Conservation (phyloP, 23 red algal genomes). For the Gracilaria vermiculophylla region DNA sequence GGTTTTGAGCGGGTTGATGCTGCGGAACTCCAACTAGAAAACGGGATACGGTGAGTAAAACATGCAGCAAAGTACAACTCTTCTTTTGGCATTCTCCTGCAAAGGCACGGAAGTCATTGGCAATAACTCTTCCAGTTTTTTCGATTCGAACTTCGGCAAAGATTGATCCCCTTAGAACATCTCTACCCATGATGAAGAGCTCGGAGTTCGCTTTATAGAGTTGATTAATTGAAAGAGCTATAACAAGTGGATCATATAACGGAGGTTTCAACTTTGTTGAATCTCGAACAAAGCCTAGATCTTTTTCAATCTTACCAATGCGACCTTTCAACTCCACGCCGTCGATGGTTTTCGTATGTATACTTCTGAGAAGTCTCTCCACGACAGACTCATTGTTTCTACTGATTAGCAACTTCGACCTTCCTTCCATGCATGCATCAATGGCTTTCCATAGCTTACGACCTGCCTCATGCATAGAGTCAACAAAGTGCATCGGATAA, state of each 20-base stretch:
- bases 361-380: slow-evolving; percentile 2
- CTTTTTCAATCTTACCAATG: neutral
- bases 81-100: slow-evolving; percentile 25
- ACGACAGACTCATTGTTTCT: slow-evolving; percentile 25
- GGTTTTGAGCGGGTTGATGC: slow-evolving; percentile 27
- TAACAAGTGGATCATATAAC: slow-evolving; percentile 61
- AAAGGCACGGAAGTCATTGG: slow-evolving; percentile 26
- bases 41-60: slow-evolving; percentile 22
- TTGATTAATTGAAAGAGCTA: slow-evolving; percentile 44
- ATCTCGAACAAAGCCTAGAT: slow-evolving; percentile 59
- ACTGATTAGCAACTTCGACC: slow-evolving; percentile 22
- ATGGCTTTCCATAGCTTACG: slow-evolving; percentile 36
- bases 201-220: neutral
- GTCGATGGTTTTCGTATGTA: neutral
- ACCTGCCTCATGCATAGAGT: slow-evolving; percentile 12
- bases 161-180: slow-evolving; percentile 26
- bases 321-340: neutral
- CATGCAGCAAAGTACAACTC: slow-evolving; percentile 12
- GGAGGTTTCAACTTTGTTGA: slow-evolving; percentile 12
- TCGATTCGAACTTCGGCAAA: slow-evolving; percentile 44
- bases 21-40: neutral
- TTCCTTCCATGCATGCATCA: slow-evolving; percentile 22
- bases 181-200: neutral
- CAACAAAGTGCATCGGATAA: slow-evolving; percentile 56
- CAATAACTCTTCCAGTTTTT: slow-evolving; percentile 28